A percentile compares a stretch with the other conserved stretches of the same genome.
These are phyloP conservation scores for Trametes meyenii DNA, from an alignment of 768 basidiomycete genomes.

Conservation along the genomic window DNA sequence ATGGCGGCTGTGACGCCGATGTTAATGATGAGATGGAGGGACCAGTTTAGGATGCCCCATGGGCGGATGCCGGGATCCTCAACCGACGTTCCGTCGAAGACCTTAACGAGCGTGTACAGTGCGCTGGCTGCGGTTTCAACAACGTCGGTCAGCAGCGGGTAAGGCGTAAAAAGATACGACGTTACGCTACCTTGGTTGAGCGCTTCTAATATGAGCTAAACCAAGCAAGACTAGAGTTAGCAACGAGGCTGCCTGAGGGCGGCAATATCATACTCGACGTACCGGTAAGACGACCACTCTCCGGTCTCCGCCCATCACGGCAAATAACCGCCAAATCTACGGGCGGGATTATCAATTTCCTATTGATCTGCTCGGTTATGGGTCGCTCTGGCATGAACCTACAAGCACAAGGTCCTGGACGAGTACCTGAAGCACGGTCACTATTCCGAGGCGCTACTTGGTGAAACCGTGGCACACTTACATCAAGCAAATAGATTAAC, in stretches of 20 bases:
- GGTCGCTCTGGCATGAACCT: not conserved
- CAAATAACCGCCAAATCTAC: slow-evolving; percentile 1
- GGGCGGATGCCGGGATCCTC: not conserved
- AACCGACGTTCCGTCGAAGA: not conserved
- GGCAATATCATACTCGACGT: not conserved
- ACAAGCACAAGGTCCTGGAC: slow-evolving; percentile 2
- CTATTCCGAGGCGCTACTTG: not conserved
- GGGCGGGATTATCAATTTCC: not conserved
- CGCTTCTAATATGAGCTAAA: not conserved
- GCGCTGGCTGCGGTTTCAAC: not conserved
- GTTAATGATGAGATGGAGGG: slow-evolving; percentile 8
- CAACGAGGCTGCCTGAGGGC: no score
- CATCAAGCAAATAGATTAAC: not conserved
- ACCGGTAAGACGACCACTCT: slow-evolving; percentile 1
- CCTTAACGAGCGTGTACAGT: not conserved
- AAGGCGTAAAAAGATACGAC: no score
- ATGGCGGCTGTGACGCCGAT: slow-evolving; percentile 10
- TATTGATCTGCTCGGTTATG: no score
- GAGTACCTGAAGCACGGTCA: not conserved
- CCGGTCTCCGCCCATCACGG: not conserved
- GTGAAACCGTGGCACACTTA: not conserved
- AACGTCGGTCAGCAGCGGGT: no score
- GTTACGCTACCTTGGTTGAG: not conserved
- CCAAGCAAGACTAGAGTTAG: no score
- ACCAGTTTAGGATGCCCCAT: not conserved